Evolutionary conservation across 164 flowering plant species (phyloP), one percentile per base, ranked within the genome.

Genomic region (Annona squamosa): DNA sequence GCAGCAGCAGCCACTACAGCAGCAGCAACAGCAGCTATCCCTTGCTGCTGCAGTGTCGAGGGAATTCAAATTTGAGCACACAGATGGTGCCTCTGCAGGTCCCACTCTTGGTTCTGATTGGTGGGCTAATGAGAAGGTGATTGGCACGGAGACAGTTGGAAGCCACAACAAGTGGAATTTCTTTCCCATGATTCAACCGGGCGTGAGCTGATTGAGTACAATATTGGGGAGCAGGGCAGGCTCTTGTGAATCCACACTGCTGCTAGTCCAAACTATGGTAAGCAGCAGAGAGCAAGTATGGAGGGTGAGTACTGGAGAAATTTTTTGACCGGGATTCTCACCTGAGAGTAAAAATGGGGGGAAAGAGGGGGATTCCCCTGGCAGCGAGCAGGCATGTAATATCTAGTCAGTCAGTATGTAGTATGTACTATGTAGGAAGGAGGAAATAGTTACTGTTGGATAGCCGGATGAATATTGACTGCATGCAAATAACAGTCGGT

Each of bases 41-140:
- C 75, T 9, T 4, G 45, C 71, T 41, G 19, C 67, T 42, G 92
- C 93, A 16, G 86, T 90, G 1, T 77, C 80, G 77, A 91, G 87
- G 79, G 98, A 94, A 52, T 94, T 94, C 84, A 89, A 92, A 44
- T 94, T 94, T 75, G 91, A 90, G 77, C 89, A 84, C 70, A 72
- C 86, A 43, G 86, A 87, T 46, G 87, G 84, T 72, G 90, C 75
- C 37, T 42, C 81, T 0, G 83, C 77, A 9, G 82, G 81, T 52
- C 76, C 87, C 7, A 63, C 70, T 13, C 79, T 84, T 62, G 75
- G 80, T 67, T 84, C 92, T 2, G 87, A 86, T 48, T 91, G 96
- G 95, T 93, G 95, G 97, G 87, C 82, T 5, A 87, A 82, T 45
- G 90, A 89, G 72, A 85, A 86, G 80, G 88, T 81, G 46, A 78